phyloP scores from a whole-genome alignment of 2,329 filamentous ascomycete genomes.

The Talaromyces sp. region DNA sequence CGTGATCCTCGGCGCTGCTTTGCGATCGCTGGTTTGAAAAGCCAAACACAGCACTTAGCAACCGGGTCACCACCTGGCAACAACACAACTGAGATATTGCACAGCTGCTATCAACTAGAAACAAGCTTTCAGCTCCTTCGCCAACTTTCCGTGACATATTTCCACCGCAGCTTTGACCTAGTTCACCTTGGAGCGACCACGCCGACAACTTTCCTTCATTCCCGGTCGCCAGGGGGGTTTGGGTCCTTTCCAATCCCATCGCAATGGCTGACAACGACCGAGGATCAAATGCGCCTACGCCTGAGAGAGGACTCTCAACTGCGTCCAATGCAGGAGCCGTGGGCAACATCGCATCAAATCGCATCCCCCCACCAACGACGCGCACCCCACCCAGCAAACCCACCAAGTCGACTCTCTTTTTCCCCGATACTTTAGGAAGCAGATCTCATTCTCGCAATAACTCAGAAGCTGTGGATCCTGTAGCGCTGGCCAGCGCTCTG shows the following conservation, averaged over 20 bases:
- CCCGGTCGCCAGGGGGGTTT: constrained; percentile 3
- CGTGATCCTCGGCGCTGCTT: neutral
- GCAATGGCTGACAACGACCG: constrained; percentile 19
- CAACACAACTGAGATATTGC: neutral
- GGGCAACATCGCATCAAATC: constrained; percentile 4
- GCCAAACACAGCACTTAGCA: neutral
- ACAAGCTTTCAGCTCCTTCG: neutral
- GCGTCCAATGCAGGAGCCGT: neutral
- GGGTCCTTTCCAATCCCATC: neutral
- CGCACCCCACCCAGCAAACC: constrained; percentile 55
- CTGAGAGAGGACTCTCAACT: neutral
- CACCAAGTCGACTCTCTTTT: constrained; percentile 39
- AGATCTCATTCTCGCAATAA: constrained; percentile 22
- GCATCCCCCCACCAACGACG: constrained; percentile 48
- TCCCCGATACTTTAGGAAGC: constrained; percentile 22
- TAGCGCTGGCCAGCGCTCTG: constrained; percentile 55
- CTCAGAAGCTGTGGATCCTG: constrained; percentile 53
- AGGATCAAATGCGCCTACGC: constrained; percentile 10
- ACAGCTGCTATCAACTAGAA: neutral
- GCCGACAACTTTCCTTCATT: neutral
- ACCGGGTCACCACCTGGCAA: neutral
- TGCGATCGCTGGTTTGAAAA: neutral
- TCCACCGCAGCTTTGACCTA: neutral
- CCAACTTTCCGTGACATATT: neutral
- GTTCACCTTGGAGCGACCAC: neutral